Percentiles rank a stretch among this genome's conserved stretches.
Evolutionary conservation across 2,329 filamentous ascomycete species (phyloP).

Genomic region (Stemphylium vesicarium): DNA sequence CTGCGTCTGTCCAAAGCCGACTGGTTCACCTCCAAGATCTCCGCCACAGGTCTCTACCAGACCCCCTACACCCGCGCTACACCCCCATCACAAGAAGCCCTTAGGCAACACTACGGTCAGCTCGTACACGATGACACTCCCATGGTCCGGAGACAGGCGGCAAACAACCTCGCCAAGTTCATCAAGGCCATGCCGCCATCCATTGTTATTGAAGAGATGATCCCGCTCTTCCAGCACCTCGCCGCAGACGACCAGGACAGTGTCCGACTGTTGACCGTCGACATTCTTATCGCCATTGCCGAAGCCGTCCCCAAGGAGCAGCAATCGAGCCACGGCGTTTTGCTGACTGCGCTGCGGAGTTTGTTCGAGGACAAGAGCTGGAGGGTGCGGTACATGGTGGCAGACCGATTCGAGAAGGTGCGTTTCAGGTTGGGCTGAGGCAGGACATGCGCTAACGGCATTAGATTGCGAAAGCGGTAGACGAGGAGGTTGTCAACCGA

Average conservation of each 20-base stretch:
- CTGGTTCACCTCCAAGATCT: slow-evolving; percentile 99
- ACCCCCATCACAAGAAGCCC: slow-evolving; percentile 83
- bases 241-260: slow-evolving; percentile 97
- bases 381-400: slow-evolving; percentile 99
- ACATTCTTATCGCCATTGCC: slow-evolving; percentile 94
- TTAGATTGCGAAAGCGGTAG: slow-evolving; percentile 96
- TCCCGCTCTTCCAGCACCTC: slow-evolving; percentile 96
- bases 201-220: slow-evolving; percentile 97
- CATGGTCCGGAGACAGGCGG: slow-evolving; percentile 96
- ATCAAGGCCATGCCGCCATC: slow-evolving; percentile 94
- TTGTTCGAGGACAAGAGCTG: slow-evolving; percentile 99
- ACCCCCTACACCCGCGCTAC: slow-evolving; percentile 92
- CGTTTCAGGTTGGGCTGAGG: slow-evolving; percentile 16
- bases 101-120: slow-evolving; percentile 88
- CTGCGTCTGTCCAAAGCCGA: slow-evolving; percentile 97
- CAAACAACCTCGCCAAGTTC: slow-evolving; percentile 95
- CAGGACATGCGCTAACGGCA: slow-evolving; percentile 33
- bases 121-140: slow-evolving; percentile 98
- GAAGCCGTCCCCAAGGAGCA: slow-evolving; percentile 98
- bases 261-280: slow-evolving; percentile 91
- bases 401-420: slow-evolving; percentile 97
- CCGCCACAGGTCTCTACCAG: slow-evolving; percentile 93
- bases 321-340: slow-evolving; percentile 91
- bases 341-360: slow-evolving; percentile 87
- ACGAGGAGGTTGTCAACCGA: slow-evolving; percentile 92